These are phyloP conservation scores for Trichoderma atrobrunneum DNA, from an alignment of 2,329 filamentous ascomycete genomes.

Conservation along the genomic window DNA sequence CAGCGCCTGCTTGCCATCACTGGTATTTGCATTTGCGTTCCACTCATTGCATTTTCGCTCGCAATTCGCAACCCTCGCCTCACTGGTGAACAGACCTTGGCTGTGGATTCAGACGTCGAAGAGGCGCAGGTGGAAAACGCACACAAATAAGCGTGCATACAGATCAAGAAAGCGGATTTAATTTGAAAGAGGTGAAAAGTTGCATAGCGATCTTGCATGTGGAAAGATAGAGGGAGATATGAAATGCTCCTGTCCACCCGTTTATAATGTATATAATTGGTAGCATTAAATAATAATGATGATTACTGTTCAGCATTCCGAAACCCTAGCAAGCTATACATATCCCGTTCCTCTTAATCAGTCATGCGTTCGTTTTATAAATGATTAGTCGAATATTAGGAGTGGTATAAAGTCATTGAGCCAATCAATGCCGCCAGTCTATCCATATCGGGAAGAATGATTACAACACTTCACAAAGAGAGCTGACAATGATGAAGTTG, in stretches of 20 bases:
- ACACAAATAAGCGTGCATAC: neutral
- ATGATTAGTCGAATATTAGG: neutral
- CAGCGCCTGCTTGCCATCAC: conserved; percentile 48
- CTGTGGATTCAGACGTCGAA: conserved; percentile 26
- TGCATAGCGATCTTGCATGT: neutral
- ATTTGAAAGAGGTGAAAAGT: neutral
- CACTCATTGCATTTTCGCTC: conserved; percentile 45
- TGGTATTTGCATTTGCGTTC: conserved; percentile 48
- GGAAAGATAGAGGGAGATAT: neutral
- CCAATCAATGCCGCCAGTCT: neutral
- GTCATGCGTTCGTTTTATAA: neutral
- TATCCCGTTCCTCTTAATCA: neutral
- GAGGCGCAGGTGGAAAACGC: neutral
- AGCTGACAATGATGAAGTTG: neutral
- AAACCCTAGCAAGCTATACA: neutral
- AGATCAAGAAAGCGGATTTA: neutral
- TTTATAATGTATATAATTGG: neutral
- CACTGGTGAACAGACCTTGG: conserved; percentile 45
- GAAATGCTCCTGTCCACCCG: neutral
- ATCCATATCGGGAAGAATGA: neutral
- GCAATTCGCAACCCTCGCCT: conserved; percentile 46
- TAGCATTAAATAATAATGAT: neutral
- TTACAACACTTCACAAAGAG: neutral
- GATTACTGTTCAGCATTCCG: neutral
- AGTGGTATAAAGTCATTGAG: too few species aligned